Evolutionary conservation across 257 asterid species (phyloP), one percentile per base, ranked within the genome.

Genomic region (Gentiana macrophylla): DNA sequence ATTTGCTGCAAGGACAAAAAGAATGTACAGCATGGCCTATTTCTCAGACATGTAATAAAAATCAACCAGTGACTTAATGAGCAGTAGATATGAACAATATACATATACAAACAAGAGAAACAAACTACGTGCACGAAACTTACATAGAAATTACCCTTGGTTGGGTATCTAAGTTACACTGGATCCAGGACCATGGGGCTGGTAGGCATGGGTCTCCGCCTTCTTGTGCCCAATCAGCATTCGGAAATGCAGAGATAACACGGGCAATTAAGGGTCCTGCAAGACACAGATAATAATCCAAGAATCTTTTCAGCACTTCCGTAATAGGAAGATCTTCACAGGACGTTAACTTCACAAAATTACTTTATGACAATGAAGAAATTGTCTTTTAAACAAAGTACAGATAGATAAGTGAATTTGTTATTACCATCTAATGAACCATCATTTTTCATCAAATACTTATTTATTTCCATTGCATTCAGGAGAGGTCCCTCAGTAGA

Each of bases 141-240:
- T 84, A 89, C 98, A 92, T 77, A 1, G 89, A 63, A 59, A 81
- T 69, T 65, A 92, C 74, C 68, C 77, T 88, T 61, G 95, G 91
- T 67, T 70, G 92, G 65, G 77, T 78, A 75, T 81, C 95, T 55
- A 84, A 71, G 70, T 74, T 86, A 66, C 98, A 92, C 52, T 69
- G 80, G 61, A 92, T 75, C 98, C 97, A 92, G 48, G 98, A 79
- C 95, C 95, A 88, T 62, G 97, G 85, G 60, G 76, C 82, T 4
- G 98, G 98, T 61, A 92, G 74, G 79, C 98, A 92, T 4, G 97
- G 97, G 53, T 92, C 98, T 3, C 98, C 98, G 56, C 95, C 97
- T 77, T 92, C 98, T 41, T 68, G 77, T 44, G 93, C 95, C 98
- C 93, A 92, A 61, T 62, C 79, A 55, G 77, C 69, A 24, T 80